Base-by-base conservation (phyloP, 306 rosid species). In the Astragalus membranaceus region DNA sequence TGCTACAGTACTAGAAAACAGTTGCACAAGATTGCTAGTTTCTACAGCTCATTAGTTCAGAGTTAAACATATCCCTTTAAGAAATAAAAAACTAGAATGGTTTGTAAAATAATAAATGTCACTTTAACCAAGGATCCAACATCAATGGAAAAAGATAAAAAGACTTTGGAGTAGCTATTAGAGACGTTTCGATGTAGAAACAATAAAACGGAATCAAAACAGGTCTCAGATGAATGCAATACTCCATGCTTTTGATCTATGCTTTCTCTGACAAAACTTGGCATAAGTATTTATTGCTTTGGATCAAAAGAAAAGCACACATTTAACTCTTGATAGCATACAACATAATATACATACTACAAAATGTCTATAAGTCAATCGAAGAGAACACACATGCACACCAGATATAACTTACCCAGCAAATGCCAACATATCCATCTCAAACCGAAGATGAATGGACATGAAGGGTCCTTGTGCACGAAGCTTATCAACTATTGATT, bases 391-490 rank as follows among this genome's bases (percentile, higher is more conserved):
- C 1, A 61, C 16, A 73, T 35, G 69, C 50, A 80, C 48, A 46
- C 47, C 17, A 30, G 49, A 72, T 63, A 72, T 63, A 46, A 51
- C 91, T 55, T 89, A 94, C 97, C 99, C 99, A 56, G 99, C 99
- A 86, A 94, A 94, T 79, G 99, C 84, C 87, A 91, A 70, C 99
- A 94, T 94, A 82, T 94, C 99, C 97, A 94, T 91, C 87, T 94
- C 99, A 78, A 94, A 94, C 68, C 96, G 91, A 83, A 94, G 99
- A 78, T 94, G 97, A 73, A 94, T 94, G 64, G 99, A 94, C 86
- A 94, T 91, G 79, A 86, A 94, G 82, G 84, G 92, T 46, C 97
- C 97, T 83, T 89, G 89, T 74, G 88, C 67, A 3, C 96, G 95
- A 42, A 94, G 96, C 84, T 94, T 94, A 69, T 94, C 96, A 50